Evolutionary conservation across 1,284 basidiomycete species (phyloP), one percentile per base, ranked within the genome.

Genomic region (Phellinidium pouzarii): DNA sequence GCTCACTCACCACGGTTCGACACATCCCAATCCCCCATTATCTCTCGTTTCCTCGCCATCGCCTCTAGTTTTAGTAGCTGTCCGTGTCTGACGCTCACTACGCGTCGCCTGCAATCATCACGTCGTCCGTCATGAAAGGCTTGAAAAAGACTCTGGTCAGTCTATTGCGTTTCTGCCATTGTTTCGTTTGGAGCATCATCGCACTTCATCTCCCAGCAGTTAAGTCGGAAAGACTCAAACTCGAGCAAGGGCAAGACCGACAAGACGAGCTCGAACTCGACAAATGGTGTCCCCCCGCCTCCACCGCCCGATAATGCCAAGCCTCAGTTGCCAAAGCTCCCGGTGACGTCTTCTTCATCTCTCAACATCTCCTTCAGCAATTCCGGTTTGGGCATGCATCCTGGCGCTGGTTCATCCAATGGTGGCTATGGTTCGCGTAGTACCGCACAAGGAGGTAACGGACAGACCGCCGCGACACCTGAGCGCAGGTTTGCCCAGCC

Each of bases 101-200:
- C 53, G 54, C 52, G 52, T 54, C 51, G 38, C 29, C 36, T 29
- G 48, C 45, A 51, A 51, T 52, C 56, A 51, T 47, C 50, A 43
- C 46, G 46, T 49, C 47, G 48, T 55, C 58, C 42, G 59, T 55
- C 58, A 94, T 94, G 91, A 94, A 94, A 75, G 83, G 83, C 59
- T 75, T 94, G 66, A 92, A 89, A 79, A 94, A 92, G 75, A 85
- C 85, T 60, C 75, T 93, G 68, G 91, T 92, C 64, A 66, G 66
- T 68, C 42, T 49, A 50, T 54, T 56, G n/a, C 59, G 52, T 52
- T 59, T 57, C 59, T 57, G 56, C 48, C 48, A 56, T 55, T 45
- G 60, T 62, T 56, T 59, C 58, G 54, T 50, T 50, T 56, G 53
- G 51, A 61, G 19, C 61, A 54, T 59, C 52, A 45, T 47, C 58